Evolutionary conservation across 805 yeast species (phyloP), one percentile per base, ranked within the genome.

Genomic region (Spathaspora boniae): DNA sequence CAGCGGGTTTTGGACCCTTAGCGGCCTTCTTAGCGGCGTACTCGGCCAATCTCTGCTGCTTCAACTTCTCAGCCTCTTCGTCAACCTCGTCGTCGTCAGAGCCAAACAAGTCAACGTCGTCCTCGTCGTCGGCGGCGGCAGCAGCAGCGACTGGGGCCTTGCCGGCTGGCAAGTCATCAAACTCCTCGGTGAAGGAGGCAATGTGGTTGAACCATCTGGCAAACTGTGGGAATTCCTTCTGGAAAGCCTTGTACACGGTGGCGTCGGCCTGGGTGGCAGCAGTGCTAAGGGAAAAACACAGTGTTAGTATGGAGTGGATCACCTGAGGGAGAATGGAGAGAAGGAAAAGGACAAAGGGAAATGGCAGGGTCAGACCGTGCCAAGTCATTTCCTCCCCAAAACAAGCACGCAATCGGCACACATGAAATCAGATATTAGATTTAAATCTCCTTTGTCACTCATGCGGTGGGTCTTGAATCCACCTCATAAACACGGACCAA

Each of bases 151-250:
- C 73, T 57, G 82, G 78, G 43, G 74, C 82, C 41, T 68, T 61
- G 53, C 81, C 94, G 55, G 91, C 87, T 70, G 95, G 94, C 62
- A 84, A 75, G 46, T 82, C 57, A 48, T 71, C 78, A 61, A 87
- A 87, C 68, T 87, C 95, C 57, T 77, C 87, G 52, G 88, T 74
- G 80, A 80, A 85, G 45, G 96, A 81, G 67, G 95, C 93, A 63
- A 91, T 84, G 85, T 91, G 97, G 83, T 86, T 86, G 80, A 84
- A 87, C 97, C 97, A 93, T 80, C 98, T 89, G 64, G 96, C 72
- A 64, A 88, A 88, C 70, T 85, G 82, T 69, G 97, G 96, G 86
- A 71, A 91, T 70, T 82, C 70, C 59, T 76, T 62, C 76, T 88
- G 88, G 84, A 81, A 91, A 71, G 96, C 88, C 78, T 86, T 80